Evolutionary conservation across 495 filamentous ascomycete species (phyloP).

Genomic region (Aspergillus mulundensis): DNA sequence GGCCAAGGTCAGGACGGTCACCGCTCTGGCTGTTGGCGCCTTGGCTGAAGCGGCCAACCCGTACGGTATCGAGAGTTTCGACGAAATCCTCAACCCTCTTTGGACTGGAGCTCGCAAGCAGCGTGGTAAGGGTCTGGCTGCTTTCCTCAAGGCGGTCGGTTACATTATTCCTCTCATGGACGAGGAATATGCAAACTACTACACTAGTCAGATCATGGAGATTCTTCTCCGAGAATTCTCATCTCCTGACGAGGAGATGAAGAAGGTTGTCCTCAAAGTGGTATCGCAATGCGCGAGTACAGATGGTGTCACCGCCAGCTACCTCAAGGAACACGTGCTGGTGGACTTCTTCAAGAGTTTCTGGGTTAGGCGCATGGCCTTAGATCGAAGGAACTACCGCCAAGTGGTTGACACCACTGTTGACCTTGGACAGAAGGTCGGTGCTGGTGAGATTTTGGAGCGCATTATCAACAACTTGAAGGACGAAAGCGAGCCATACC

Average conservation of each 20-base stretch:
- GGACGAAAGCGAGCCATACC: constrained; percentile 96
- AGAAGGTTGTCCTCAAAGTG: constrained; percentile 97
- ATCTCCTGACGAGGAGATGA: constrained; percentile 99
- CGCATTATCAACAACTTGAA: constrained; percentile 92
- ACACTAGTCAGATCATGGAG: constrained; percentile 98
- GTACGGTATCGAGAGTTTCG: constrained; percentile 98
- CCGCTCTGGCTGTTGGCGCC: constrained; percentile 90
- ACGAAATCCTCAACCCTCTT: constrained; percentile 92
- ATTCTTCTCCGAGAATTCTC: constrained; percentile 94
- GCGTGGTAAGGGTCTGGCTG: constrained; percentile 90
- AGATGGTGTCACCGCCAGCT: constrained; percentile 88
- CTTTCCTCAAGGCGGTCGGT: constrained; percentile 95
- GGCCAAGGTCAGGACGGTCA: constrained; percentile 94
- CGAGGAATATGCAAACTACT: constrained; percentile 99
- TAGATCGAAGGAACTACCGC: constrained; percentile 94
- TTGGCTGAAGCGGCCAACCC: constrained; percentile 95
- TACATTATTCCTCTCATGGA: constrained; percentile 99
- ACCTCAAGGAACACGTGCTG: constrained; percentile 91
- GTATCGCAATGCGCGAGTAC: constrained; percentile 96
- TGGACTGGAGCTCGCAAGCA: constrained; percentile 96
- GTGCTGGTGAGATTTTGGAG: constrained; percentile 90
- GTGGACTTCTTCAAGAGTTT: constrained; percentile 98
- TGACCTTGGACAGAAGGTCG: constrained; percentile 94
- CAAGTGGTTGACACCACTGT: constrained; percentile 98
- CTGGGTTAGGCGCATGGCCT: constrained; percentile 94